A percentile compares a stretch with the other conserved stretches of the same genome.
Conservation (phyloP, 2,329 filamentous ascomycete genomes). For the Helotiales sp. region DNA sequence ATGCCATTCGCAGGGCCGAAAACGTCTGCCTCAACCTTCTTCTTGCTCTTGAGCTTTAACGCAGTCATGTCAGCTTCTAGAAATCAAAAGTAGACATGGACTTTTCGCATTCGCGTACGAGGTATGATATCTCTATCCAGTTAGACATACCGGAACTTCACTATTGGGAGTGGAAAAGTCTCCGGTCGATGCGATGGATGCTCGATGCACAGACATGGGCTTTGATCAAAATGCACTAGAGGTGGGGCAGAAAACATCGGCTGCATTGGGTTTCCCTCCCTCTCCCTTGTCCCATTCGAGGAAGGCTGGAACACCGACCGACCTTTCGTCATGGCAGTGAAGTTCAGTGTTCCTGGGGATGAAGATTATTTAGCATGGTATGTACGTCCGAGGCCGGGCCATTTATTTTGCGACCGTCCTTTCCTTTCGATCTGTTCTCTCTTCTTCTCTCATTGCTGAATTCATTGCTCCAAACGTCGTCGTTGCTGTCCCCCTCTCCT, state of each 20-base stretch:
- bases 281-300: conserved; percentile 27
- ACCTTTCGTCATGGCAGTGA: conserved; percentile 30
- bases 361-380: too few species aligned
- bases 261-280: conserved; percentile 20
- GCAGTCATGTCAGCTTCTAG: not conserved
- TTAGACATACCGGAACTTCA: not conserved
- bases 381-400: conserved; percentile 16
- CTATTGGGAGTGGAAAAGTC: not conserved
- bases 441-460: not conserved
- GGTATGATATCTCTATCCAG: conserved; percentile 2
- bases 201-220: conserved; percentile 2
- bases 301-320: conserved; percentile 25
- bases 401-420: conserved; percentile 11
- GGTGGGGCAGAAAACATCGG: conserved; percentile 24
- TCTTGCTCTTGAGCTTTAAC: not conserved
- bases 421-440: conserved; percentile 9
- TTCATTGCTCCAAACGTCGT: not conserved
- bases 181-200: not conserved
- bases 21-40: not conserved
- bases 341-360: conserved; percentile 20
- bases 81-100: not conserved
- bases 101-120: conserved; percentile 18
- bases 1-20: conserved; percentile 1
- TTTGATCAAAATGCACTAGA: conserved; percentile 33
- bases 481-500: not conserved